phyloP scores from a whole-genome alignment of 257 asterid genomes.

The Nicotiana undulata region DNA sequence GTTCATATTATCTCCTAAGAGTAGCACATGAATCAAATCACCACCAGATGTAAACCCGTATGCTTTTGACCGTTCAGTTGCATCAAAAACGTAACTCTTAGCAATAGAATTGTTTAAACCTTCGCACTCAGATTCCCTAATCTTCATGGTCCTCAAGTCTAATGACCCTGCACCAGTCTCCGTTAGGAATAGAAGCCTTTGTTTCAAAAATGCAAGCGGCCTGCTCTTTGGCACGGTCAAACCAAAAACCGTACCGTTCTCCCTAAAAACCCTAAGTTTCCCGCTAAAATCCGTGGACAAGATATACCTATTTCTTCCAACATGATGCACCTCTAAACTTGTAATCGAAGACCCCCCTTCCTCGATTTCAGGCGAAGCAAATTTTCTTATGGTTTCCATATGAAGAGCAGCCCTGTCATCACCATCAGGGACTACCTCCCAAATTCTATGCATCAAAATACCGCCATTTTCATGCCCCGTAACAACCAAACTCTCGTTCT shows the following conservation, averaged over 20 bases:
- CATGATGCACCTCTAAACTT: conserved; percentile 67
- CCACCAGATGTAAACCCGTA: conserved; percentile 74
- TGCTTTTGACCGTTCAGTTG: conserved; percentile 76
- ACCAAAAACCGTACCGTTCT: conserved; percentile 63
- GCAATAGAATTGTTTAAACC: conserved; percentile 63
- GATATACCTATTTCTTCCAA: conserved; percentile 73
- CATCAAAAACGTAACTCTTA: conserved; percentile 64
- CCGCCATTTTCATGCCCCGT: conserved; percentile 75
- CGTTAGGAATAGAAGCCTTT: conserved; percentile 81
- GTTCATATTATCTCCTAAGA: conserved; percentile 80
- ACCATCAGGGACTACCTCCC: conserved; percentile 55
- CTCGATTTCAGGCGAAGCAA: conserved; percentile 28
- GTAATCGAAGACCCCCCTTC: conserved; percentile 32
- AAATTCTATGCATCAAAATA: conserved; percentile 60
- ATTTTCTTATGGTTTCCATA: conserved; percentile 43
- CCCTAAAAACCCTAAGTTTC: conserved; percentile 51
- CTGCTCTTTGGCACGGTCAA: conserved; percentile 42
- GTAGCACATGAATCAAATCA: conserved; percentile 61
- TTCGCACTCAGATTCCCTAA: conserved; percentile 83
- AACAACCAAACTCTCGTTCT: conserved; percentile 74
- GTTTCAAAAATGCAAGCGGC: conserved; percentile 82
- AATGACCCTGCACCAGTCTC: conserved; percentile 90
- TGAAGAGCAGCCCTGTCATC: conserved; percentile 59
- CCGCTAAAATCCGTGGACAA: conserved; percentile 52
- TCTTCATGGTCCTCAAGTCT: conserved; percentile 88